Conservation (phyloP, 306 rosid genomes). For the Trichosanthes truncata region DNA sequence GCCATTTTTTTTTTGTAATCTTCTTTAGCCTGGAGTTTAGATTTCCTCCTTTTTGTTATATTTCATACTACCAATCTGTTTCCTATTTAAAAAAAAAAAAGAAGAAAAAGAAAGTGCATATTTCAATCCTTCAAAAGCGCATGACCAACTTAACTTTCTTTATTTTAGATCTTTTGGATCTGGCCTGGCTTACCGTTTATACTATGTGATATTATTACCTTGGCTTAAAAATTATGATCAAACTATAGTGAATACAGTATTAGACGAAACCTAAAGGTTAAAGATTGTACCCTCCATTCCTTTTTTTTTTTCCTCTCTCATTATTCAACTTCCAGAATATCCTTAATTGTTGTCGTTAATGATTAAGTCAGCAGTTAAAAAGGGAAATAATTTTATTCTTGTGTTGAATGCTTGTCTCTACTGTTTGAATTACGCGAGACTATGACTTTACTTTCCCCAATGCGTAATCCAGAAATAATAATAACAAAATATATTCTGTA, state of each 20-base stretch:
- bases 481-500: neutral
- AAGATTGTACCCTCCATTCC: neutral
- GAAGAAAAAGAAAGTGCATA: neutral
- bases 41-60: neutral
- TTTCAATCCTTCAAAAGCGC: neutral
- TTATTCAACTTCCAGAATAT: neutral
- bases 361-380: neutral
- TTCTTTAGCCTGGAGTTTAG: neutral
- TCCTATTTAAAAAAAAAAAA: neutral
- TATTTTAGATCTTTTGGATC: neutral
- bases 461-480: neutral
- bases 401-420: slow-evolving; percentile 1
- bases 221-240: neutral
- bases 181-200: neutral
- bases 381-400: neutral
- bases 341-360: neutral
- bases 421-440: neutral
- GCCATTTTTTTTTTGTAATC: neutral
- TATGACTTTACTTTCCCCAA: neutral
- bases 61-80: neutral
- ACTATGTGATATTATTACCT: neutral
- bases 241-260: neutral
- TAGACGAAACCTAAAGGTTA: neutral
- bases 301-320: neutral
- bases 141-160: neutral